Evolutionary conservation across 1,284 basidiomycete genomes (phyloP).

Genomic region (Marasmius sp.): DNA sequence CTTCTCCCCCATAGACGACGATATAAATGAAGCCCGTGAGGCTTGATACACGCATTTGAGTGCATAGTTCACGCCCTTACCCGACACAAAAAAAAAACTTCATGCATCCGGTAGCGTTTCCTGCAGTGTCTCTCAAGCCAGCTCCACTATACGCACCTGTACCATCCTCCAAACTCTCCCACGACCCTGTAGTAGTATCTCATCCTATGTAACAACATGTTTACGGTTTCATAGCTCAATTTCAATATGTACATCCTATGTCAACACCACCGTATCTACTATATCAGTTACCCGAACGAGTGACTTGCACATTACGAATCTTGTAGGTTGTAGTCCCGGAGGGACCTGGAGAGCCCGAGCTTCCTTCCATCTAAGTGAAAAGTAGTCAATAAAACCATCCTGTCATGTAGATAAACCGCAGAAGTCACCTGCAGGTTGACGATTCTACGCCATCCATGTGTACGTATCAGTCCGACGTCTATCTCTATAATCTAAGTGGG

Average conservation of each 20-base stretch:
- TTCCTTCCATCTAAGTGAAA: conserved; percentile 42
- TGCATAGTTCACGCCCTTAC: no score
- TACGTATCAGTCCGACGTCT: background rate
- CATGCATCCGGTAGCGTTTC: no score
- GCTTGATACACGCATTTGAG: no score
- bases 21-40: background rate
- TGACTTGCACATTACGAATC: conserved; percentile 35
- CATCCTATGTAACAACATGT: no score
- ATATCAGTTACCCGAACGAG: conserved; percentile 24
- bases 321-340: conserved; percentile 36
- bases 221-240: no score
- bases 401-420: background rate
- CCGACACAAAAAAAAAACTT: no score
- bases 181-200: no score
- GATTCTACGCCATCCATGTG: conserved; percentile 27
- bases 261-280: background rate
- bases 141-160: no score
- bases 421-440: conserved; percentile 39
- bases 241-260: background rate
- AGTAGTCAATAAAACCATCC: background rate
- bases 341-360: conserved; percentile 42
- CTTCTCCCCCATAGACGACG: background rate
- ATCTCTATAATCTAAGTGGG: background rate
- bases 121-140: no score
- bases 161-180: no score